Base-by-base conservation (phyloP, 1,139 yeast species). In the Scheffersomyces titani region DNA sequence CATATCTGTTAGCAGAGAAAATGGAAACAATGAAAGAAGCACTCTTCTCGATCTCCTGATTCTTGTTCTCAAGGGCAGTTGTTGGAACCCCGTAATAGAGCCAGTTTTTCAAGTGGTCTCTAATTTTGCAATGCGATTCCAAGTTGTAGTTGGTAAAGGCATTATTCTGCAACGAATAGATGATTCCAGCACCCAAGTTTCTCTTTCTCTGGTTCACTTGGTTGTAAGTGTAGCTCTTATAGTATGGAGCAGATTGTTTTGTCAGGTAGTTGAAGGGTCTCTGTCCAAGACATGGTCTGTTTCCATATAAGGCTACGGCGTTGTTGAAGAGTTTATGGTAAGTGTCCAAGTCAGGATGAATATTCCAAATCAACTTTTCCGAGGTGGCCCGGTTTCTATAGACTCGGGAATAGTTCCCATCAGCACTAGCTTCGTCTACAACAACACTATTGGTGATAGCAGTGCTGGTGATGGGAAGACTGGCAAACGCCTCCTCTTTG, bases 1-100 rank as follows among this genome's bases (percentile, higher is more conserved):
- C 82, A 51, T 63, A 63, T 40, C 82, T 63, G 60, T 77, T 78
- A 45, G 73, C 71, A 3, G 78, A 66, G 55, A 66, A 76, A 44
- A 77, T 63, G 5, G 80, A 70, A 19, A 76, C 66, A 49, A 77
- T 63, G 57, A 76, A 77, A 0, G 81, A 76, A 21, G 57, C 53
- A 44, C 54, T 55, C 22, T 53, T 51, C 53, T 63, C 66, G 7
- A 61, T 47, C 49, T 61, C 57, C 40, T 51, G 51, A 45, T 60
- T 51, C 4, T 18, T 21, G 48, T 63, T 63, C 3, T 48, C 53
- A 16, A 51, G 36, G 3, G 57, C 63, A 40, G 47, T 18, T 51
- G 21, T 11, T 5, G 24, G 21, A 19, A 46, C 22, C 19, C 49
- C 49, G 11, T 46, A 46, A 19, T 7, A 19, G 13, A 16, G 20